phyloP scores from a whole-genome alignment of 2,329 filamentous ascomycete genomes.

The Colletotrichum karsti region DNA sequence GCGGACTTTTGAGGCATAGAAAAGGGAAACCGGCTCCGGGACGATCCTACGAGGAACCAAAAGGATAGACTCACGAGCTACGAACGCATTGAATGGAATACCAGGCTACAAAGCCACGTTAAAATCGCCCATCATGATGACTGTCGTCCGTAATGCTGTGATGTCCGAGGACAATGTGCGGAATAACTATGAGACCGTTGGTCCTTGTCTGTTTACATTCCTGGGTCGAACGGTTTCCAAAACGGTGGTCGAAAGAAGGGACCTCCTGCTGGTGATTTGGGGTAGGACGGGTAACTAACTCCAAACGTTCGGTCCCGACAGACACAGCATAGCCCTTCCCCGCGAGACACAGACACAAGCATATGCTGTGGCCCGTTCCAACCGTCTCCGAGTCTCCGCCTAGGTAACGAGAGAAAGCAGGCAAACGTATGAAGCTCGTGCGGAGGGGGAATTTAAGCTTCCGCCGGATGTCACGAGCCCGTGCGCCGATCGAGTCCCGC shows the following conservation, averaged over 20 bases:
- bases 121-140: neutral
- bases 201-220: too few relatives aligned
- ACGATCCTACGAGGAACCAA: constrained; percentile 20
- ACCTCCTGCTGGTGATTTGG: neutral
- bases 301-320: neutral
- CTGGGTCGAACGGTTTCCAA: neutral
- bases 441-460: neutral
- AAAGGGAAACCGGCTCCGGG: constrained; percentile 21
- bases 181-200: neutral
- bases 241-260: neutral
- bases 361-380: neutral
- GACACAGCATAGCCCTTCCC: neutral
- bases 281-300: neutral
- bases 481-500: neutral
- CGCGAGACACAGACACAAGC: neutral
- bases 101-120: constrained; percentile 13
- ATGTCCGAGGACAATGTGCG: neutral
- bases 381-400: neutral
- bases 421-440: neutral
- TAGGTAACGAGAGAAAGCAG: neutral
- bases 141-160: neutral
- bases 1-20: constrained; percentile 24
- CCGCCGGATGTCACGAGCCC: constrained; percentile 5
- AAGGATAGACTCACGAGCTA: constrained; percentile 36
- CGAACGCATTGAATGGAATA: constrained; percentile 29